phyloP scores from a whole-genome alignment of 208 protist genomes.

The Leishmania tarentolae region DNA sequence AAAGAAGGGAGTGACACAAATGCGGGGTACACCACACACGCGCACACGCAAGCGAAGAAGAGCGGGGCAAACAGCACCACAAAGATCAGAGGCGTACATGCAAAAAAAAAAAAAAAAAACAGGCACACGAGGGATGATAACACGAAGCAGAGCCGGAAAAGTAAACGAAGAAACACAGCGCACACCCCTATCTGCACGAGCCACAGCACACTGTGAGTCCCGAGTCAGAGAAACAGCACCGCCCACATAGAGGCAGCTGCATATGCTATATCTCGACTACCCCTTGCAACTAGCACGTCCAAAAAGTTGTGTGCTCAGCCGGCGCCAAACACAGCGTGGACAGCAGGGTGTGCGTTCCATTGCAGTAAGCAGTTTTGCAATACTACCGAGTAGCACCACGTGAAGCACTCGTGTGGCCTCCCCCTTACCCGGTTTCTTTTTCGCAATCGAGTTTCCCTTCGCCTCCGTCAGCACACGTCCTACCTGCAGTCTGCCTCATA shows the following conservation, averaged over 20 bases:
- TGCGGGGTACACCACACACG: not conserved
- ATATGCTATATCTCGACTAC: not conserved
- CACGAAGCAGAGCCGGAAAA: not conserved
- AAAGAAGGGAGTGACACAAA: not conserved
- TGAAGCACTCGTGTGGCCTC: not conserved
- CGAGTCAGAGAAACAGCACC: not conserved
- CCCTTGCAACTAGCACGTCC: not conserved
- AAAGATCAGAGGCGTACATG: not conserved
- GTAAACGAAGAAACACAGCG: not conserved
- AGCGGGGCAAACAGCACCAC: not conserved
- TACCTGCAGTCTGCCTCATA: slow-evolving; percentile 15
- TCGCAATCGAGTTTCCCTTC: not conserved
- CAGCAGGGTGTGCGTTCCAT: not conserved
- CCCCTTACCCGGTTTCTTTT: not conserved
- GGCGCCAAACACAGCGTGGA: not conserved
- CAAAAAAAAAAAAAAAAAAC: not conserved
- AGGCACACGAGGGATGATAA: not conserved
- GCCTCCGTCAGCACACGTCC: not conserved
- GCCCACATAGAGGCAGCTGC: not conserved
- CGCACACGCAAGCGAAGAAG: not conserved
- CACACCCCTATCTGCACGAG: not conserved
- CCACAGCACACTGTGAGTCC: not conserved
- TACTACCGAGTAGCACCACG: not conserved
- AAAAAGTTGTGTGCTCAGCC: not conserved
- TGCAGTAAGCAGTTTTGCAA: not conserved